Evolutionary conservation across 2,329 filamentous ascomycete species (phyloP).

Genomic region (Colletotrichum lupini): DNA sequence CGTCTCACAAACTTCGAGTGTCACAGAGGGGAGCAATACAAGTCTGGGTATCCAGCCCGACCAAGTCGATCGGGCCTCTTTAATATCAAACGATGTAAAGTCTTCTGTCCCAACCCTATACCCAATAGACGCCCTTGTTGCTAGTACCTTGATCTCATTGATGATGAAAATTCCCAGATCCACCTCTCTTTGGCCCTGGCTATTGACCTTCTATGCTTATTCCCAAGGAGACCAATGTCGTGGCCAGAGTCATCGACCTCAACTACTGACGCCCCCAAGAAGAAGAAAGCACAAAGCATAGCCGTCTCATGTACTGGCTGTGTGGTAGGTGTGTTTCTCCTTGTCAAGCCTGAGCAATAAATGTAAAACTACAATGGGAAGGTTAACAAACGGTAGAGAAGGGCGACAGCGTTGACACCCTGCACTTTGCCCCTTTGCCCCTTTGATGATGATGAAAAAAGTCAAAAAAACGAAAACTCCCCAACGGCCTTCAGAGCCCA

Average conservation of each 20-base stretch:
- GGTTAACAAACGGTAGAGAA: slow-evolving; percentile 24
- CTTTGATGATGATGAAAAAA: slow-evolving; percentile 7
- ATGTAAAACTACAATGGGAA: slow-evolving; percentile 28
- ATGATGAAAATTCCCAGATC: background rate
- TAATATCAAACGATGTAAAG: slow-evolving; percentile 27
- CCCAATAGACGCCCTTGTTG: slow-evolving; percentile 29
- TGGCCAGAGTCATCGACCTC: too few species aligned
- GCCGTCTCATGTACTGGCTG: background rate
- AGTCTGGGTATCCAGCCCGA: background rate
- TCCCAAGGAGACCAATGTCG: slow-evolving; percentile 1
- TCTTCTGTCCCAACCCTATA: slow-evolving; percentile 14
- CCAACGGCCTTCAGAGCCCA: slow-evolving; percentile 13
- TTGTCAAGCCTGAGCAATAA: background rate
- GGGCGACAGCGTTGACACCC: background rate
- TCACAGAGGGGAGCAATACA: background rate
- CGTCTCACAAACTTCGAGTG: background rate
- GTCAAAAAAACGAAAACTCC: slow-evolving; percentile 14
- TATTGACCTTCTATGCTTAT: background rate
- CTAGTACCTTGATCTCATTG: slow-evolving; percentile 12
- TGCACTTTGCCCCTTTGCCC: background rate
- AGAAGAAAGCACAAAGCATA: background rate
- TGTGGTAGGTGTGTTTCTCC: background rate
- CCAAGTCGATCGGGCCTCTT: slow-evolving; percentile 18
- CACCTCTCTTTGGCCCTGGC: background rate
- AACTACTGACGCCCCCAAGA: background rate